A percentile compares a stretch with the other conserved stretches of the same genome.
These are phyloP conservation scores for Elaeis oleifera DNA, from an alignment of 202 grass and related monocot species.

Conservation along the genomic window DNA sequence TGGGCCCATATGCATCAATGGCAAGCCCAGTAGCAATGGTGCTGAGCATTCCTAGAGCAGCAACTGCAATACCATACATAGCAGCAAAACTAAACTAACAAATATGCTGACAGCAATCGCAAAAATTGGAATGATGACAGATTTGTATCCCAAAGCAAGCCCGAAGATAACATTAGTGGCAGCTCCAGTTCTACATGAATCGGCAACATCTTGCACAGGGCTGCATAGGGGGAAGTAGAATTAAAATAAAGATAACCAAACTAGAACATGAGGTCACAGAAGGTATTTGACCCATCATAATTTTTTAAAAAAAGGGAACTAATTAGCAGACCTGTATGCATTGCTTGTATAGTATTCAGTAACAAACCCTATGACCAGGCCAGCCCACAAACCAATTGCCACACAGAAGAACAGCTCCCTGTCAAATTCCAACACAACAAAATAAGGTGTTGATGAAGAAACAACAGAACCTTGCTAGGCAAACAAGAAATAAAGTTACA, in stretches of 20 bases:
- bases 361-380: constrained; percentile 80
- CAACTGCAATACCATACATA: constrained; percentile 93
- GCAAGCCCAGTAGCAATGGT: constrained; percentile 90
- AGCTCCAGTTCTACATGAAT: constrained; percentile 87
- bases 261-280: no score
- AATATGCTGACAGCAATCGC: constrained; percentile 84
- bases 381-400: constrained; percentile 77
- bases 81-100: constrained; percentile 76
- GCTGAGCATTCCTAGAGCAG: constrained; percentile 93
- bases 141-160: constrained; percentile 90
- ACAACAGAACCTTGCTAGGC: not conserved
- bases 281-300: no score
- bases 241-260: no score
- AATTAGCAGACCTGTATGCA: constrained; percentile 56
- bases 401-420: constrained; percentile 87
- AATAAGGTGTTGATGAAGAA: not conserved
- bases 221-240: constrained; percentile 23
- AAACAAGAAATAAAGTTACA: constrained; percentile 9
- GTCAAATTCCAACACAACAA: not conserved
- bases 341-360: constrained; percentile 97
- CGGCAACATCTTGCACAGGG: constrained; percentile 90
- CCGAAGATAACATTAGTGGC: constrained; percentile 91
- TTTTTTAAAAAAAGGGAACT: not conserved
- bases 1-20: constrained; percentile 92
- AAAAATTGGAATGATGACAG: constrained; percentile 80